These are phyloP conservation scores for Ziziphus jujuba DNA, from an alignment of 306 rosid species.

Conservation along the genomic window DNA sequence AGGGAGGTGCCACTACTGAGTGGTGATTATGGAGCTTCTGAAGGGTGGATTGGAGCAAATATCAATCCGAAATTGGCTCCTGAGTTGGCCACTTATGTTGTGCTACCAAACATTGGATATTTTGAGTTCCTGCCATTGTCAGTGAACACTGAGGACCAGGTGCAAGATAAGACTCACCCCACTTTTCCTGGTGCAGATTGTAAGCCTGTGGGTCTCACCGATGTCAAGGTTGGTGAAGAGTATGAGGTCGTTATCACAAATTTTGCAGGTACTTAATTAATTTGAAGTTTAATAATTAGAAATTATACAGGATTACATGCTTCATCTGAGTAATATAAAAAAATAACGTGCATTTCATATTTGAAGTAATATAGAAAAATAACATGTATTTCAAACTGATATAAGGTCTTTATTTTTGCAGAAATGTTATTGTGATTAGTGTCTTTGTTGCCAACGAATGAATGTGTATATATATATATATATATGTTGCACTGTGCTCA, in stretches of 20 bases:
- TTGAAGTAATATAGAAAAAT: no score
- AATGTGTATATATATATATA: no score
- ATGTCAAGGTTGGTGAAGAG: slow-evolving; percentile 64
- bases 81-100: slow-evolving; percentile 58
- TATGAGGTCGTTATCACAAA: slow-evolving; percentile 60
- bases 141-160: slow-evolving; percentile 16
- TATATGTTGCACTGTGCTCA: no score
- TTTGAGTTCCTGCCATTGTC: slow-evolving; percentile 70
- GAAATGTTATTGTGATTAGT: no score
- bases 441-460: no score
- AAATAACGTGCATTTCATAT: no score
- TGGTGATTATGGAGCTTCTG: slow-evolving; percentile 92
- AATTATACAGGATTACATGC: neutral
- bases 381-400: no score
- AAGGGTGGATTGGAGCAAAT: slow-evolving; percentile 81
- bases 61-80: slow-evolving; percentile 60
- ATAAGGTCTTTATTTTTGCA: no score
- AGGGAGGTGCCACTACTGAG: slow-evolving; percentile 68
- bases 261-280: slow-evolving; percentile 56
- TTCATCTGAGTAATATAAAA: neutral
- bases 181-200: slow-evolving; percentile 26
- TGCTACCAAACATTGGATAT: slow-evolving; percentile 74
- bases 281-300: neutral
- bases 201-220: slow-evolving; percentile 54
- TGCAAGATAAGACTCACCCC: neutral